Evolutionary conservation across 192 early-diverging fungal species (phyloP).

Genomic region (Coemansia sp.): DNA sequence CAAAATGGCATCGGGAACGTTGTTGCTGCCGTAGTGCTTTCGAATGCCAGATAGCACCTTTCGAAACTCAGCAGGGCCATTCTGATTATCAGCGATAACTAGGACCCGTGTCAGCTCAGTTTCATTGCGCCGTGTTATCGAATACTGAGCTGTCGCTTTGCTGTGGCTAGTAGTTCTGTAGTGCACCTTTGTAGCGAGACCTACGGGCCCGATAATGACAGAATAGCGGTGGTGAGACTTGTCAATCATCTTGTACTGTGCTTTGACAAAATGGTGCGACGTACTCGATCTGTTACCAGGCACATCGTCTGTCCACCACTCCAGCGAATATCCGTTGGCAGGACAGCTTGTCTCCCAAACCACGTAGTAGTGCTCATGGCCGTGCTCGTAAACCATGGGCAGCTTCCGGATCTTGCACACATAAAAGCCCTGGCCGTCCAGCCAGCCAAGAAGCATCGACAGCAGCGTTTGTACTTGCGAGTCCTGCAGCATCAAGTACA

Average conservation of each 20-base stretch:
- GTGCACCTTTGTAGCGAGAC: conserved; percentile 16
- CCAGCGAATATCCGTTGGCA: conserved; percentile 17
- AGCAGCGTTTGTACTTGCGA: conserved; percentile 21
- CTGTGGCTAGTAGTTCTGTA: conserved; percentile 32
- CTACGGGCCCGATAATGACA: conserved; percentile 38
- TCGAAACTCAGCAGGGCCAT: conserved; percentile 33
- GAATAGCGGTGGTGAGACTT: conserved; percentile 37
- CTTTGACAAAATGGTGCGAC: conserved; percentile 21
- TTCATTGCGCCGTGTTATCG: conserved; percentile 16
- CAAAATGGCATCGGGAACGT: conserved; percentile 57
- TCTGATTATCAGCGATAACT: conserved; percentile 53
- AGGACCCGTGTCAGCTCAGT: conserved; percentile 18
- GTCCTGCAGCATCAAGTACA: conserved; percentile 16
- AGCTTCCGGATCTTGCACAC: conserved; percentile 38
- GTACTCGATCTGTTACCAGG: not conserved
- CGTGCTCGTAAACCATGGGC: conserved; percentile 48
- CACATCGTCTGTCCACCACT: conserved; percentile 40
- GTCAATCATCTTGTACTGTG: conserved; percentile 33
- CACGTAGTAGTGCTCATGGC: conserved; percentile 43
- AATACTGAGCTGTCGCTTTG: conserved; percentile 21
- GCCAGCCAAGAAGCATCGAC: conserved; percentile 20
- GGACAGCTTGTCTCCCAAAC: conserved; percentile 53
- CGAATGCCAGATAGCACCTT: conserved; percentile 15
- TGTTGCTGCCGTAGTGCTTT: conserved; percentile 12
- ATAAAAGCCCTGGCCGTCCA: conserved; percentile 24